Evolutionary conservation across 805 yeast species (phyloP).

Genomic region (Teunomyces funiuensis): DNA sequence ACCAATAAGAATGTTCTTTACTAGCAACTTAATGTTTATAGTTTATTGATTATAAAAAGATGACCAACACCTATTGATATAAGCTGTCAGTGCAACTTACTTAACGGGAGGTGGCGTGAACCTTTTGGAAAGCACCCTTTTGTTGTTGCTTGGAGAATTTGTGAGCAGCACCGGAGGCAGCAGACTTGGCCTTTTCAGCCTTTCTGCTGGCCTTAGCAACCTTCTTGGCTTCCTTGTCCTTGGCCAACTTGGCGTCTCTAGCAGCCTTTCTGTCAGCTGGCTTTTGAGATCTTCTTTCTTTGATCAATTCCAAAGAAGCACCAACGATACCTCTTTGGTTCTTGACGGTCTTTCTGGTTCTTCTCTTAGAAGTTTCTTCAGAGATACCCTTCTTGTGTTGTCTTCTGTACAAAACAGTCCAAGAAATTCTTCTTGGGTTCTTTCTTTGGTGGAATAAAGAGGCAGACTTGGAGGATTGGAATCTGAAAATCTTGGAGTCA

Average conservation of each 20-base stretch:
- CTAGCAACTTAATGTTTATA: conserved; percentile 5
- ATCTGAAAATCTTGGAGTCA: conserved; percentile 99
- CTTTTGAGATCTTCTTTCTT: conserved; percentile 93
- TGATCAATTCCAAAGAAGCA: conserved; percentile 97
- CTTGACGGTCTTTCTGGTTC: conserved; percentile 96
- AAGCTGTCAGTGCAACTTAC: conserved; percentile 13
- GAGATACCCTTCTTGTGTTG: conserved; percentile 99
- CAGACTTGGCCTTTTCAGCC: conserved; percentile 84
- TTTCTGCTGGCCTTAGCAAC: conserved; percentile 91
- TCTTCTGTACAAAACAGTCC: conserved; percentile 99
- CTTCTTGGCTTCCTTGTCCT: conserved; percentile 86
- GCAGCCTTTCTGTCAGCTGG: conserved; percentile 98
- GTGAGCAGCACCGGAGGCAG: conserved; percentile 67
- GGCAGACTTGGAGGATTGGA: conserved; percentile 96
- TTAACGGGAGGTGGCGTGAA: conserved; percentile 96
- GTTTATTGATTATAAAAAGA: conserved; percentile 15
- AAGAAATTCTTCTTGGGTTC: conserved; percentile 99
- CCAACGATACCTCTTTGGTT: conserved; percentile 99
- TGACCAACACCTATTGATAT: conserved; percentile 9
- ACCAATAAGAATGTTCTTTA: background rate
- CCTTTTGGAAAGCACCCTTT: conserved; percentile 98
- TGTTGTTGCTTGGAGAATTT: conserved; percentile 93
- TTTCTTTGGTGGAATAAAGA: conserved; percentile 99
- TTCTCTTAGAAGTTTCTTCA: conserved; percentile 97
- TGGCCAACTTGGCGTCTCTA: conserved; percentile 84